Conservation (phyloP, 148 eudicot species). For the Persicaria maculosa region DNA sequence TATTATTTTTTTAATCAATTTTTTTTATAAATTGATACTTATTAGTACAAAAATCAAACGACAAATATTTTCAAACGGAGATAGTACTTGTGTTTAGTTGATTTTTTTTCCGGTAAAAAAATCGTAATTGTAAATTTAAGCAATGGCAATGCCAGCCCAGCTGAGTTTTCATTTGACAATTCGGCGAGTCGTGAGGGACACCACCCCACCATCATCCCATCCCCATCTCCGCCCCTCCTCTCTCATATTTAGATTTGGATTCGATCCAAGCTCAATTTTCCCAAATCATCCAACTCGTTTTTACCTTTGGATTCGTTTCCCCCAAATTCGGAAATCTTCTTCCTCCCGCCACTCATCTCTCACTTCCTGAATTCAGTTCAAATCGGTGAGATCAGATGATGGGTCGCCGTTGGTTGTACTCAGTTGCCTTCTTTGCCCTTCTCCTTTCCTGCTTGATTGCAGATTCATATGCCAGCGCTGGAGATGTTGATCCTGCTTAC, state of each 20-base stretch:
- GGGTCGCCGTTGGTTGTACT: conserved; percentile 5
- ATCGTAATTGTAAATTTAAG: too few species aligned
- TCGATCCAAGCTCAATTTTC: not conserved
- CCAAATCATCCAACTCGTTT: not conserved
- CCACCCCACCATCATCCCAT: too few species aligned
- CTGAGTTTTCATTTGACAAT: too few species aligned
- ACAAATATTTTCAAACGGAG: too few species aligned
- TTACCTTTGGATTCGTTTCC: not conserved
- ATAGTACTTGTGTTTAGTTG: too few species aligned
- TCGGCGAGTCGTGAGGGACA: too few species aligned
- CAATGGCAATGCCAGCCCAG: too few species aligned
- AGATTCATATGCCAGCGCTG: conserved; percentile 49
- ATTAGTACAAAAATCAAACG: too few species aligned
- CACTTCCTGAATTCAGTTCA: not conserved
- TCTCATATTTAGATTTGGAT: not conserved
- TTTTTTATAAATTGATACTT: too few species aligned
- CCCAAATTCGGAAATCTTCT: not conserved
- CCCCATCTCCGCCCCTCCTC: not conserved
- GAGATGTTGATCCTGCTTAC: conserved; percentile 71
- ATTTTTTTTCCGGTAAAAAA: too few species aligned
- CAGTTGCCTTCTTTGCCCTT: not conserved
- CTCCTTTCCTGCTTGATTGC: conserved; percentile 4
- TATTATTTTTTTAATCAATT: too few species aligned
- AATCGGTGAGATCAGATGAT: conserved; percentile 3
- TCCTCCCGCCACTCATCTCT: not conserved